These are phyloP conservation scores for Helicocarpus griseus DNA, from an alignment of 2,329 filamentous ascomycete genomes.

Conservation along the genomic window DNA sequence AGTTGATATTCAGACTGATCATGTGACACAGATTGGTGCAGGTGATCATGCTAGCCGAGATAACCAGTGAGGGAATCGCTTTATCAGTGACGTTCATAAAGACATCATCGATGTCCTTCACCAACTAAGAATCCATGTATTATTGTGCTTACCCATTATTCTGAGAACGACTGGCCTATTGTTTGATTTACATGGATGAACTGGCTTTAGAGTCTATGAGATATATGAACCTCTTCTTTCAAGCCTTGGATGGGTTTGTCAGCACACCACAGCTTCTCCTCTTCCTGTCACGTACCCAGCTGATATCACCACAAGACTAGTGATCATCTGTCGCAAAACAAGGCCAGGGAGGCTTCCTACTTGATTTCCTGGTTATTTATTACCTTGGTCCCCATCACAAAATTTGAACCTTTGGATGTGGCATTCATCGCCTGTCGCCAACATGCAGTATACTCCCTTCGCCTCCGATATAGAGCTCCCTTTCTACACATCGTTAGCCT, in stretches of 20 bases:
- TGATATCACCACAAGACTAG: not conserved
- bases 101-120: not conserved
- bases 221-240: too few relatives aligned
- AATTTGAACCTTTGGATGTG: not conserved
- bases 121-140: too few relatives aligned
- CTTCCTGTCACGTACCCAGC: not conserved
- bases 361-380: not conserved
- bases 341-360: not conserved
- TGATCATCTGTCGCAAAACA: not conserved
- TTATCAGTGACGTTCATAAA: too few relatives aligned
- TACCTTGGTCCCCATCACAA: not conserved
- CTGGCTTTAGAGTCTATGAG: too few relatives aligned
- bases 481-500: constrained; percentile 88
- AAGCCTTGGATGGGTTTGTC: not conserved
- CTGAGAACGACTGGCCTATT: too few relatives aligned
- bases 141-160: too few relatives aligned
- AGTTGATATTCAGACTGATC: not conserved
- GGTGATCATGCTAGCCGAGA: not conserved
- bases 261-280: not conserved
- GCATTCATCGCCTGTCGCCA: constrained; percentile 8
- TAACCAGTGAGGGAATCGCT: too few relatives aligned
- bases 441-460: constrained; percentile 75
- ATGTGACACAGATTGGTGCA: not conserved
- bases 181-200: too few relatives aligned
- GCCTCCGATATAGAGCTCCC: constrained; percentile 88